Evolutionary conservation across 208 protist species (phyloP), one percentile per base, ranked within the genome.

Genomic region (Wallacemonas sp.): DNA sequence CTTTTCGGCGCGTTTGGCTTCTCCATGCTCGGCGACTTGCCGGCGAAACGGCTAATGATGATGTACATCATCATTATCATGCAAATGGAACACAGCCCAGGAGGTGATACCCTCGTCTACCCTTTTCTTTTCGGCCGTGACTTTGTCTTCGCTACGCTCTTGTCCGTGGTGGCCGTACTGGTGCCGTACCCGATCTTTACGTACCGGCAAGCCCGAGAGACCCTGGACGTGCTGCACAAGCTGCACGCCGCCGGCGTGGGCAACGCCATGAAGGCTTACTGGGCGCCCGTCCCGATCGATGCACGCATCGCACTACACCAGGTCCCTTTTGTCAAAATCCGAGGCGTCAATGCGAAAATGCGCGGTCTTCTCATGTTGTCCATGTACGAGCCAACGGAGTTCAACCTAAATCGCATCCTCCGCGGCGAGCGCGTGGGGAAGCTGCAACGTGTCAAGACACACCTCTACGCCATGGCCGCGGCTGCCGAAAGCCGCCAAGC

Each of bases 251-350:
- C 75, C 0, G 80, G 63, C 1, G 27, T 86, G 17, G 80, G 75
- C 22, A 86, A 86, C 51, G 75, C 70, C 1, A 75, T 86, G 70
- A 86, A 86, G 68, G 70, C 66, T 2, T 86, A 74, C 70, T 86
- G 68, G 68, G 80, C 80, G 0, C 77, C 80, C 0, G 80, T 86
- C 24, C 31, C n/a, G 14, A 74, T 86, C 44, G 80, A 86, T 31
- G 75, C 69, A 1, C 70, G 66, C 31, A 77, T 76, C 36, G 80
- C 80, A 15, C 60, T 79, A 4, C 58, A 63, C 30, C 75, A 86
- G 46, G 72, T 86, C 9, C 80, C 80, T 12, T 82, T 81, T 33
- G 33, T n/a, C 9, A 79, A 76, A 15, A 86, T 86, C 21, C 47
- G 54, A 33, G 64, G 17, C 1, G 11, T 74, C 33, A 78, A 70